Evolutionary conservation across 108 stramenopile species (phyloP), one percentile per base, ranked within the genome.

Genomic region (Fragilariopsis cylindrus): DNA sequence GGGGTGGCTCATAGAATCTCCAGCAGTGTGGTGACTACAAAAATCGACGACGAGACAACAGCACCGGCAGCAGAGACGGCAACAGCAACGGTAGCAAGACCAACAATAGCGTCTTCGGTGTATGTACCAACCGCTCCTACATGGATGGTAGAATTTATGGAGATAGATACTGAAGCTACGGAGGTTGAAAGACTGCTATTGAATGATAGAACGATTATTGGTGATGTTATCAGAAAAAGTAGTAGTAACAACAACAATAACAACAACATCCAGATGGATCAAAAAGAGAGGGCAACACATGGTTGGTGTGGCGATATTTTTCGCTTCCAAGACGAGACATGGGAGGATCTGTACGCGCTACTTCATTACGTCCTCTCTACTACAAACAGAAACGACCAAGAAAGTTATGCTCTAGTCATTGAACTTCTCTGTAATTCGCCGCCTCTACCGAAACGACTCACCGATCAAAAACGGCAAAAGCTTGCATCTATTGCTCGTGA

Each of bases 241-340:
- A 30, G 21, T 3, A 30, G 18, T 3, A 60, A 30, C 58, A 30
- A 63, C 42, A 7, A 3, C 62, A 45, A 63, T 30, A 30, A 30
- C 30, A 30, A 30, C 30, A 30, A 1, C 62, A 44, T 7, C 3
- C 39, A 18, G 15, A n/a, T 19, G 7, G 18, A 57, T 19, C 57
- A 57, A 57, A n/a, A 63, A 4, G 43, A 9, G 46, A 52, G 12
- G 46, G 46, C 62, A 41, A 0, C 42, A n/a, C 0, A 12, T 60
- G 30, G 30, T 30, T 30, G 21, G 21, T 21, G 30, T 30, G 30
- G 30, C 30, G 30, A 30, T 30, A 30, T 30, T 2, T 30, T 30
- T 30, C 62, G 62, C 12, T 63, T 63, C 45, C 62, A n/a, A 4
- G 62, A 63, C 43, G 62, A 63, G 42, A 63, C 62, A 15, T 63